Percentiles rank a stretch among this genome's conserved stretches.
phyloP scores from a whole-genome alignment of 768 basidiomycete genomes.

The Naganishia kalamii region DNA sequence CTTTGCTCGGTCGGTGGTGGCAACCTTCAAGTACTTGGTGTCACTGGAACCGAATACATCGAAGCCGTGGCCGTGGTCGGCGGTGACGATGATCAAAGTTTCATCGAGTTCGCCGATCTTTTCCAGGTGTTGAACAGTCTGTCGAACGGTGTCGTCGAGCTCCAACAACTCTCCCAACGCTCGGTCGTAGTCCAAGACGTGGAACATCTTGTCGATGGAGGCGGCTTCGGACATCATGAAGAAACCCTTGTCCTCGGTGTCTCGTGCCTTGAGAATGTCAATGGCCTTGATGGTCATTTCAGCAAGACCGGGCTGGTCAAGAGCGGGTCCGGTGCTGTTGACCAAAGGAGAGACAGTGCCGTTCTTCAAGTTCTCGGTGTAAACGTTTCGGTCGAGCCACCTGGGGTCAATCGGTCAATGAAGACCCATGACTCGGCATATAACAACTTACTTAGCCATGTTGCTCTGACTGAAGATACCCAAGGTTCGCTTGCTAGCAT shows the following conservation, averaged over 20 bases:
- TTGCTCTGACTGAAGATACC: constrained; percentile 45
- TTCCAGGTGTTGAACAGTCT: constrained; percentile 43
- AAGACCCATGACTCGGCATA: not conserved
- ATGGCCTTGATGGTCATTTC: constrained; percentile 49
- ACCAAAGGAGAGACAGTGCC: constrained; percentile 10
- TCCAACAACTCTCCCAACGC: constrained; percentile 49
- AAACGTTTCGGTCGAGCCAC: constrained; percentile 48
- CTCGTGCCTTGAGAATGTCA: constrained; percentile 44
- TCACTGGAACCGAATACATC: constrained; percentile 47
- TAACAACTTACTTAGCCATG: constrained; percentile 36
- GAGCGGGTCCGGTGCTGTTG: constrained; percentile 5
- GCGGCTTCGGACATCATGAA: constrained; percentile 48
- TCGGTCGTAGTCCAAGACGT: constrained; percentile 46
- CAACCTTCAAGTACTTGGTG: constrained; percentile 40
- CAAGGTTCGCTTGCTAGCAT: constrained; percentile 40
- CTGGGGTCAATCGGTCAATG: not conserved
- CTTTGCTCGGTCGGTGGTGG: constrained; percentile 41
- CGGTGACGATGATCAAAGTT: constrained; percentile 38
- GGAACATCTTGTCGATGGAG: constrained; percentile 43
- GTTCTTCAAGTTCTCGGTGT: constrained; percentile 31
- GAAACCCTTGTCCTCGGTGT: constrained; percentile 44
- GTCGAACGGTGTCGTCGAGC: constrained; percentile 46
- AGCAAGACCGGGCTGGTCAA: constrained; percentile 47
- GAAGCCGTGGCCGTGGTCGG: constrained; percentile 24
- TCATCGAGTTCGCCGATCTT: constrained; percentile 46